Base-by-base conservation (phyloP, 2,329 filamentous ascomycete species). In the Emericellopsis atlantica region DNA sequence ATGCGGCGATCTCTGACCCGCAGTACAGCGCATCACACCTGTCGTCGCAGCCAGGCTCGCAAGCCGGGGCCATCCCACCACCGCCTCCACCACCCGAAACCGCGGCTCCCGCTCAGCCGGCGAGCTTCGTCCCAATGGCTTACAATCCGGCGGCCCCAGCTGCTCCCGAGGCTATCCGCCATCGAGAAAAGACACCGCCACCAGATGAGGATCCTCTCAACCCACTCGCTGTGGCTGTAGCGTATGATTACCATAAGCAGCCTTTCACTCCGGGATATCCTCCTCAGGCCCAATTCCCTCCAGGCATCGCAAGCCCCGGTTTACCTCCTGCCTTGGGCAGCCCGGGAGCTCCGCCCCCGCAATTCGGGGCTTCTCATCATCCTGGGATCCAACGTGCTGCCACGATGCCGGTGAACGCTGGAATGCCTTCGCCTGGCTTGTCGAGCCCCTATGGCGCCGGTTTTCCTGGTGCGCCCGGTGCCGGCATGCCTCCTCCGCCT, bases 141-240 rank as follows among this genome's bases (percentile, higher is more conserved):
- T 89, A 89, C 54, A 89, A 89, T 54, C 84, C 84, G 4, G 84
- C 84, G 1, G 83, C 84, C 2, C 84, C 84, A 5, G 71, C 82
- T 0, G 81, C 82, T 0, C 82, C 84, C 1, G 84, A 89, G 56
- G 68, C 74, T 18, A 77, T 88, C 40, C 67, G 72, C 16, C 76
- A 84, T 55, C 72, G 84, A 37, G 84, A 89, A 58, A 88, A 88
- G 69, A 90, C 84, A 1, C 84, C 84, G 2, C 84, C 84, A 4
- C 81, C 81, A 4, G 74, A 79, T 29, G 84, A 88, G 50, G 61
- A 64, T 36, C 73, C 68, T 11, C 62, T 67, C 3, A 73, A 78
- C 48, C 76, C 76, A 4, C 59, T 81, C 18, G 69, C 70, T 5
- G 71, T 73, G 39, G 74, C 73, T 11, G 66, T 80, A 3, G 68